Evolutionary conservation across 2,329 filamentous ascomycete genomes (phyloP).

Genomic region (Exophiala calicioides): DNA sequence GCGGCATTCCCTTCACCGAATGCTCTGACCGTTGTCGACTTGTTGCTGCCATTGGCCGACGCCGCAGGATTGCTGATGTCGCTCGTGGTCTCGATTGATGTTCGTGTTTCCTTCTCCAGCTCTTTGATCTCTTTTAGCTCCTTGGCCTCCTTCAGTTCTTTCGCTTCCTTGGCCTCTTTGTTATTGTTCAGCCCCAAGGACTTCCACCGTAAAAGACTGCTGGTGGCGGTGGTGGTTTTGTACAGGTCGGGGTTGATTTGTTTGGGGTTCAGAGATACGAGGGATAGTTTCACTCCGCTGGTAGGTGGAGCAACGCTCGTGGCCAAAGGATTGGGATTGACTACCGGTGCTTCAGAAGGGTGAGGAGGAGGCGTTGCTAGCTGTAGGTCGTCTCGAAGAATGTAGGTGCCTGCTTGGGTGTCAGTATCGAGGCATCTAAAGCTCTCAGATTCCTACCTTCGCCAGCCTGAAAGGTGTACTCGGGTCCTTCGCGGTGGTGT

Average conservation of each 20-base stretch:
- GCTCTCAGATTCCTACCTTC: constrained; percentile 61
- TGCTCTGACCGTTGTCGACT: constrained; percentile 53
- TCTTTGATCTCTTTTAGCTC: constrained; percentile 59
- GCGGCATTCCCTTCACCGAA: constrained; percentile 87
- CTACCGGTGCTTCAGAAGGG: constrained; percentile 83
- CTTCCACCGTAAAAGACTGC: constrained; percentile 37
- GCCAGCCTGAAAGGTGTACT: constrained; percentile 87
- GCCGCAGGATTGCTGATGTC: constrained; percentile 52
- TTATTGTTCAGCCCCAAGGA: constrained; percentile 29
- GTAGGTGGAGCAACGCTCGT: constrained; percentile 83
- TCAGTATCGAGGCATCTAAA: constrained; percentile 2
- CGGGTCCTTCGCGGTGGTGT: constrained; percentile 74
- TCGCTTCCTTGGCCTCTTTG: constrained; percentile 33
- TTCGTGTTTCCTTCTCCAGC: constrained; percentile 60
- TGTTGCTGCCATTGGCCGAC: constrained; percentile 44
- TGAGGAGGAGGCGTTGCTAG: constrained; percentile 94
- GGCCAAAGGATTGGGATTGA: constrained; percentile 87
- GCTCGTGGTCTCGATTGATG: constrained; percentile 62
- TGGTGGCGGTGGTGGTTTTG: constrained; percentile 55
- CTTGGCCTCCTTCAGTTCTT: constrained; percentile 48
- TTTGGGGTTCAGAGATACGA: constrained; percentile 70
- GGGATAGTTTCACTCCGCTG: constrained; percentile 78
- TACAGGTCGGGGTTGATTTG: constrained; percentile 50
- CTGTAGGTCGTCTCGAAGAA: constrained; percentile 84
- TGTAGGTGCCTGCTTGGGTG: constrained; percentile 71